Conservation (phyloP, 139 green algal genomes). For the Raphidocelis subcapitata region DNA sequence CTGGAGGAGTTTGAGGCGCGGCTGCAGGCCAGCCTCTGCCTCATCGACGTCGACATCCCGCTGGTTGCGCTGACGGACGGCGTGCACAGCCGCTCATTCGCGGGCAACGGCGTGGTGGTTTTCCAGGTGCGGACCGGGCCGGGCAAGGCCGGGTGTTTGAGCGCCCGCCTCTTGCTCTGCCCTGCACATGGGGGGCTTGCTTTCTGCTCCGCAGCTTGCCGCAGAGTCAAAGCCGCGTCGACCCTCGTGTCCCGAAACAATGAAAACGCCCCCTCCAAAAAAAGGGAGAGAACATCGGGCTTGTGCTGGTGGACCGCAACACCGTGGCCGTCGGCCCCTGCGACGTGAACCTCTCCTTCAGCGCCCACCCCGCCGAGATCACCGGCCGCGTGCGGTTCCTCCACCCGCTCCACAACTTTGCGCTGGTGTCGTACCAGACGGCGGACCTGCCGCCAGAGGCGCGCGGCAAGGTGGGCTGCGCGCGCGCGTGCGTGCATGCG, state of each 20-base stretch:
- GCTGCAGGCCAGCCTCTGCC: conserved; percentile 37
- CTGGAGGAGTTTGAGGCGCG: conserved; percentile 35
- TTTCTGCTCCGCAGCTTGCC: too few relatives aligned
- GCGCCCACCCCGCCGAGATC: conserved; percentile 80
- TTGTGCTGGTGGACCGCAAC: conserved; percentile 89
- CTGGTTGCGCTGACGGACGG: conserved; percentile 84
- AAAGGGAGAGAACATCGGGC: too few relatives aligned
- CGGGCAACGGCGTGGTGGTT: conserved; percentile 66
- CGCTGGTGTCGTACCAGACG: conserved; percentile 71
- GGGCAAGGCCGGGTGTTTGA: conserved; percentile 24
- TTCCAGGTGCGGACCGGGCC: conserved; percentile 41
- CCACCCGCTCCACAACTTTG: conserved; percentile 88
- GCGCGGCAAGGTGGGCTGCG: conserved; percentile 31
- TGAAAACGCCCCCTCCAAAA: too few relatives aligned
- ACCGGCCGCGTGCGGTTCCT: conserved; percentile 72
- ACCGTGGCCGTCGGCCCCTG: conserved; percentile 74
- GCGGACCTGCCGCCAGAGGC: conserved; percentile 60
- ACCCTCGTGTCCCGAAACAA: too few relatives aligned
- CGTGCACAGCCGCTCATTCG: conserved; percentile 70
- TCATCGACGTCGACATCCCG: conserved; percentile 86
- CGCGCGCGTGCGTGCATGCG: too few relatives aligned
- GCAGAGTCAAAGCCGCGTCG: too few relatives aligned
- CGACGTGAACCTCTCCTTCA: conserved; percentile 86
- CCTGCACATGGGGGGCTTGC: too few relatives aligned
- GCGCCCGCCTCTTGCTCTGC: too few relatives aligned